These are phyloP conservation scores for Fusarium begoniae DNA, from an alignment of 2,329 filamentous ascomycete genomes.

Conservation along the genomic window DNA sequence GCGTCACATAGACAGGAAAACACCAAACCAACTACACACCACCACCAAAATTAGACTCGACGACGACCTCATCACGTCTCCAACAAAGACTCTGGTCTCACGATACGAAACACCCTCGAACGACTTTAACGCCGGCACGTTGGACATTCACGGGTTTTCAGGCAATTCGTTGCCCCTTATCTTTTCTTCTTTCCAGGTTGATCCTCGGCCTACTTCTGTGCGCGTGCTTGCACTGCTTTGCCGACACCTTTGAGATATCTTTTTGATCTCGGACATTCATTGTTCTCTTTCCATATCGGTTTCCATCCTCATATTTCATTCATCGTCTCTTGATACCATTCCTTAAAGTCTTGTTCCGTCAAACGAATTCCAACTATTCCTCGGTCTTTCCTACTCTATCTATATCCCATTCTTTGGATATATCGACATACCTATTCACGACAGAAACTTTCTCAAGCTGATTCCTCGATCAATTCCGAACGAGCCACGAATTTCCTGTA, in stretches of 20 bases:
- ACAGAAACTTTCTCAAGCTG: slow-evolving; percentile 29
- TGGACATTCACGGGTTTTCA: slow-evolving; percentile 36
- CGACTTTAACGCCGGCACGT: slow-evolving; percentile 37
- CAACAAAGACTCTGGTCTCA: slow-evolving; percentile 11
- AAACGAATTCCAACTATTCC: slow-evolving; percentile 25
- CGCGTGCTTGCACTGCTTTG: slow-evolving; percentile 43
- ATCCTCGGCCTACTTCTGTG: slow-evolving; percentile 61
- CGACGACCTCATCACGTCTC: slow-evolving; percentile 15
- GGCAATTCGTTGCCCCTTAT: slow-evolving; percentile 38
- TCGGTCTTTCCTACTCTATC: slow-evolving; percentile 14
- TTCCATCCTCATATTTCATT: slow-evolving; percentile 1
- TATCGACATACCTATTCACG: slow-evolving; percentile 33
- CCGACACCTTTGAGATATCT: slow-evolving; percentile 34
- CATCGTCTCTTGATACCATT: slow-evolving; percentile 40
- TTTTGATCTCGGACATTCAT: slow-evolving; percentile 31
- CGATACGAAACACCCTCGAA: slow-evolving; percentile 21
- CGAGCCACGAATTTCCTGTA: slow-evolving; percentile 39
- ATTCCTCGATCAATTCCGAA: slow-evolving; percentile 28
- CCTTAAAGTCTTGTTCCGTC: slow-evolving; percentile 20
- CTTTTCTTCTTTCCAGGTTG: slow-evolving; percentile 59
- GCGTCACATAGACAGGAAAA: slow-evolving; percentile 34
- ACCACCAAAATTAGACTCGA: slow-evolving; percentile 16
- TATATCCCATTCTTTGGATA: slow-evolving; percentile 19
- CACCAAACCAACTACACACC: slow-evolving; percentile 11
- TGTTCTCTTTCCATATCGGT: slow-evolving; percentile 21